Evolutionary conservation across 495 filamentous ascomycete species (phyloP), one percentile per base, ranked within the genome.

Genomic region (Penicillium canescens): DNA sequence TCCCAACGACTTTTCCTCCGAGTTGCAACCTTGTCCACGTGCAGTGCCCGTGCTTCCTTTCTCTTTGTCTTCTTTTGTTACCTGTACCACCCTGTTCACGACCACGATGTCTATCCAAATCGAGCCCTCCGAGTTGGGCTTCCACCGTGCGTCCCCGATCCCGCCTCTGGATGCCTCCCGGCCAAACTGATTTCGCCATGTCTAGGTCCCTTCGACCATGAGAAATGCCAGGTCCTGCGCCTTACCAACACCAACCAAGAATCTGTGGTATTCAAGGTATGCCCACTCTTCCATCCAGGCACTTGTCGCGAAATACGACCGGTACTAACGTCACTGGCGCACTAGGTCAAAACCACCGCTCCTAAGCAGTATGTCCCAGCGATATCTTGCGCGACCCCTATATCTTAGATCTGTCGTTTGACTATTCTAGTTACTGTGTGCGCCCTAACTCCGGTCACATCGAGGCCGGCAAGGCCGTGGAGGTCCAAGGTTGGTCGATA

Each of bases 391-490:
- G 49, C 43, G 34, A 20, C 10, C 7, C 12, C 20, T 24, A 13
- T 28, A 23, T 3, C 3, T 37, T 24, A 14, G 42, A 52, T 44
- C 18, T n/a, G 11, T 28, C 64, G 42, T 61, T 67, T 70, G 55
- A 76, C 37, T 51, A 46, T 39, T 31, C n/a, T 58, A 98, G 93
- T 75, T 98, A 98, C 75, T 98, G 94, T 67, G 94, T 98, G 31
- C 88, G 95, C 53, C 95, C 95, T 40, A 98, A 98, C 74, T 96
- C 93, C 26, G 94, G 94, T 44, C 88, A 91, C 65, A 92, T 98
- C 71, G 90, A 96, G 63, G 82, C 90, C 16, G 90, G 91, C 45
- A 82, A 86, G 63, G 81, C 87, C 59, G 91, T 97, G 52, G 91
- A 96, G 69, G 93, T 98, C 52, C 88, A 93, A 73, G 92, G 92